Percentiles rank a stretch among this genome's conserved stretches.
Conservation (phyloP, 225 moss, liverwort and hornwort genomes). For the Anthoceros angustus region DNA sequence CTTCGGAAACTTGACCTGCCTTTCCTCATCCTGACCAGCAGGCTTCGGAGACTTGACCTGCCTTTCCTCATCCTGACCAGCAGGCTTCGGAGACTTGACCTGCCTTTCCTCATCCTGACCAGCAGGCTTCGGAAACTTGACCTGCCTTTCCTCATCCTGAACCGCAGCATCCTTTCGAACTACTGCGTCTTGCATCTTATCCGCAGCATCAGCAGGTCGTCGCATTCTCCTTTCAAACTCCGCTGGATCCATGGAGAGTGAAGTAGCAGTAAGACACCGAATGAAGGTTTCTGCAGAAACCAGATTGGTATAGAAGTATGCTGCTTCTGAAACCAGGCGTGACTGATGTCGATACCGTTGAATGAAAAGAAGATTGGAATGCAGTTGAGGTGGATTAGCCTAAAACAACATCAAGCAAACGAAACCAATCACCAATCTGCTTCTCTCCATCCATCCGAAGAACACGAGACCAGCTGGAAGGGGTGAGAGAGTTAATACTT, state of each 20-base stretch:
- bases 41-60: too few species aligned
- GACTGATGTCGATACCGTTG: slow-evolving; percentile 73
- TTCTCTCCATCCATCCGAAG: background rate
- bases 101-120: slow-evolving; percentile 13
- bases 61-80: too few species aligned
- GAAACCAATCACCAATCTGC: background rate
- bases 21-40: slow-evolving; percentile 13
- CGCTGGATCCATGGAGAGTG: slow-evolving; percentile 63
- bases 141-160: slow-evolving; percentile 15
- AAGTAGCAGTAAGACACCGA: slow-evolving; percentile 47
- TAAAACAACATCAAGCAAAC: slow-evolving; percentile 17
- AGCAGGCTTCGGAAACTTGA: background rate
- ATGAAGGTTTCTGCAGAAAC: slow-evolving; percentile 87
- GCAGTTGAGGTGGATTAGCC: slow-evolving; percentile 97
- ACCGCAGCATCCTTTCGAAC: slow-evolving; percentile 13
- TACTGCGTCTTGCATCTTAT: slow-evolving; percentile 11
- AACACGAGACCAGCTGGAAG: background rate
- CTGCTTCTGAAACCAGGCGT: slow-evolving; percentile 75
- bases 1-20: slow-evolving; percentile 4
- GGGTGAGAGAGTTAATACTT: slow-evolving; percentile 11
- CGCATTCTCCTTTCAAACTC: slow-evolving; percentile 81
- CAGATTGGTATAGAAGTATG: slow-evolving; percentile 94
- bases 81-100: too few species aligned
- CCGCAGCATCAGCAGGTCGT: slow-evolving; percentile 45
- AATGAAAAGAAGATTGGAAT: slow-evolving; percentile 93